Percentiles rank a stretch among this genome's conserved stretches.
Conservation (phyloP, 2,329 filamentous ascomycete genomes). For the Apiospora koreana region DNA sequence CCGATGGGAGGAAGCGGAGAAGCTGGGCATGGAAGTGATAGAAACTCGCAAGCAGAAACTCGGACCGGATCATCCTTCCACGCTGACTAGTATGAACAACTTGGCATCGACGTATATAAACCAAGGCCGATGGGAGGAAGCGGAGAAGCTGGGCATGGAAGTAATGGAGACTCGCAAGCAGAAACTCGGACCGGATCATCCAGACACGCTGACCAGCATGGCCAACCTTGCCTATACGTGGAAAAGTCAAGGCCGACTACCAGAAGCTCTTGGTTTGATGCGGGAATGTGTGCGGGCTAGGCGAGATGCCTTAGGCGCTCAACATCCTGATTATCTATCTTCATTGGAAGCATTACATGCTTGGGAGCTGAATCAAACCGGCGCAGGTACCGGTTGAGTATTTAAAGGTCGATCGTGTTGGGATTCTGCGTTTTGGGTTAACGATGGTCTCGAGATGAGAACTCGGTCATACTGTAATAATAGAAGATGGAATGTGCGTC, state of each 20-base stretch:
- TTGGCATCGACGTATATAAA: too few relatives aligned
- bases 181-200: too few relatives aligned
- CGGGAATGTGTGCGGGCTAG: neutral
- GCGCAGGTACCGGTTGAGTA: neutral
- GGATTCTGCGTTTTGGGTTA: neutral
- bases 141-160: neutral
- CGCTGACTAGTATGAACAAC: too few relatives aligned
- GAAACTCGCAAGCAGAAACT: too few relatives aligned
- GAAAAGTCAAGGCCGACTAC: neutral
- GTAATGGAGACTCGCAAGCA: too few relatives aligned
- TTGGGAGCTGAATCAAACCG: neutral
- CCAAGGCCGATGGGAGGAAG: too few relatives aligned
- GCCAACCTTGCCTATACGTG: slow-evolving; percentile 10
- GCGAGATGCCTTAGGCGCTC: neutral
- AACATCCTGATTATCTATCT: neutral
- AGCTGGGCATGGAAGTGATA: too few relatives aligned
- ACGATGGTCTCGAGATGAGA: neutral
- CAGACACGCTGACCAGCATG: slow-evolving; percentile 15
- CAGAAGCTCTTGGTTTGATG: slow-evolving; percentile 6
- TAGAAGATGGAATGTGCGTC: neutral
- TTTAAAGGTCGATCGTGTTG: neutral
- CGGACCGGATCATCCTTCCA: too few relatives aligned
- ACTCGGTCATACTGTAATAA: neutral
- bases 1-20: too few relatives aligned
- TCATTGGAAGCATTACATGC: neutral